Evolutionary conservation across 768 basidiomycete genomes (phyloP), one percentile per base, ranked within the genome.

Genomic region (Hericium alpestre): DNA sequence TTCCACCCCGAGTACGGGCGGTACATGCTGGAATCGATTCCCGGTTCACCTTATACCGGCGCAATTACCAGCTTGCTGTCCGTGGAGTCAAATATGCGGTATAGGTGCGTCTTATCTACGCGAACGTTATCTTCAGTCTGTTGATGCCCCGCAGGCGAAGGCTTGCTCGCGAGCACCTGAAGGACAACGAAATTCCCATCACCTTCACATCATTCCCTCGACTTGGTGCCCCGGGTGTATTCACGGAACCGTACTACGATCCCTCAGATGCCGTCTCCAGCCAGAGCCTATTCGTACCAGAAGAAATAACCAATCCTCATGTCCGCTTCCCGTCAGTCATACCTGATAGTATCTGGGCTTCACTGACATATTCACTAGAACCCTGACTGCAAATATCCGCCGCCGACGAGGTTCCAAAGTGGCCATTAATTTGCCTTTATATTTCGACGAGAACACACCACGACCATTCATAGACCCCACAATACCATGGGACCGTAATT

Each of bases 1-100:
- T 98, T 94, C 66, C 96, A 98, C 67, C 95, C 95, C 16, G 96
- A 99, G 71, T 99, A 97, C 73, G 96, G 96, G 41, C 81, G 94
- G 40, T 98, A 90, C 74, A 99, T 99, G 96, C 79, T 99, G 54
- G 96, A 99, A 69, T 93, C 93, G 2, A 99, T 95, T 0, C 96
- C 96, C 0, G 96, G 96, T 2, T 83, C 86, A 51, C 96, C 96
- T 2, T 98, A 97, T 73, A 87, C 90, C 5, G 93, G 91, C 10
- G 86, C 81, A 15, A 82, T 98, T 41, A 77, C 78, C 23, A 93
- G 95, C 69, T 78, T 98, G 18, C 76, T 98, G 39, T 81, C 86
- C 5, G 94, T 99, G 5, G 95, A 99, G 72, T 73, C 76, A 50
- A 93, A 98, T 71, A 99, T 99, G 96, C 84, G 88, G 48, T 91